Evolutionary conservation across 2,329 filamentous ascomycete genomes (phyloP), one percentile per base, ranked within the genome.

Genomic region (Gliomastix tumulicola): DNA sequence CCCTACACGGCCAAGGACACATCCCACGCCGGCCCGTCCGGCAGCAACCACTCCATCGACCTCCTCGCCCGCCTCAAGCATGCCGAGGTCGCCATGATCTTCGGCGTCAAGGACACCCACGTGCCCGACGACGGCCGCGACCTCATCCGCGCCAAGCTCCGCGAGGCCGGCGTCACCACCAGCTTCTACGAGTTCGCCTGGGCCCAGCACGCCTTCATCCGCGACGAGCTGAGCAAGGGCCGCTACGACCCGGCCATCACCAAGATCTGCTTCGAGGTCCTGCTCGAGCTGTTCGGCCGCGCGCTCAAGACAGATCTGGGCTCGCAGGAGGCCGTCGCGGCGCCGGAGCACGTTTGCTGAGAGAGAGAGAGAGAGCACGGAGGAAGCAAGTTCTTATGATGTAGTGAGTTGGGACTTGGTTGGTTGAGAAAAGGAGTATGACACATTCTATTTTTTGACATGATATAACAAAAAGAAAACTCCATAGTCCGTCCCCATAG

Each of bases 161-260:
- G 89, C 49, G 86, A 87, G 17, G 77, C 80, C 6, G 83, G 82
- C 9, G 74, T 82, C 6, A 69, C 74, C 9, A 89, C 90, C 51
- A 83, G 78, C 53, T 95, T 87, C 57, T 88, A 92, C 62, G 89
- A 96, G 64, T 79, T 85, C 45, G 85, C 87, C n/a, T 90, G 87
- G 79, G 88, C 89, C 4, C 89, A 95, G 60, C 89, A 94, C 65
- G 89, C 89, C 6, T 96, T 96, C 55, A 94, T 96, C 56, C 74
- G 89, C 15, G 89, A 96, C 53, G 89, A 96, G 66, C 68, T 92
- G 41, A 88, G 84, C 59, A 95, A 95, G 64, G 89, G 88, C n/a
- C 74, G 89, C 19, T 96, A 95, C 53, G 89, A 96, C 56, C 86
- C 89, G 1, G 87, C 85, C 16, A 72, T 96, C 39, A 79, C 81